Evolutionary conservation across 73 alveolate genomes (phyloP).

Genomic region (Paramecium biaurelia): DNA sequence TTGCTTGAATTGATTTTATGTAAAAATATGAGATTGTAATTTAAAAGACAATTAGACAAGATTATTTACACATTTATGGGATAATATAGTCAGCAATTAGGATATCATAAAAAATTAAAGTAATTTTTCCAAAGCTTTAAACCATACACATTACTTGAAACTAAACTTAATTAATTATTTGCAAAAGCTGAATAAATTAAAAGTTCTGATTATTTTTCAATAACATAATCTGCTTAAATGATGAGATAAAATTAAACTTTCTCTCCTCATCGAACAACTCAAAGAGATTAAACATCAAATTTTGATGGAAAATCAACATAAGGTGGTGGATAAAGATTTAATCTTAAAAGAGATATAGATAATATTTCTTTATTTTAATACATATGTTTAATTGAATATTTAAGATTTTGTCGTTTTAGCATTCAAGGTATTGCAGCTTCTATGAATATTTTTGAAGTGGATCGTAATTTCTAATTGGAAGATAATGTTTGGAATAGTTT

Average conservation of each 20-base stretch:
- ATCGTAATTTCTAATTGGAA: conserved; percentile 35
- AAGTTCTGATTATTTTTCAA: neutral
- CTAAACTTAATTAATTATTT: neutral
- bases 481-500: conserved; percentile 37
- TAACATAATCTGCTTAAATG: neutral
- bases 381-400: neutral
- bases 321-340: neutral
- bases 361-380: neutral
- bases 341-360: neutral
- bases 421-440: conserved; percentile 19
- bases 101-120: neutral
- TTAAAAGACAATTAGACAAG: neutral
- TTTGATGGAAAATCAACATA: neutral
- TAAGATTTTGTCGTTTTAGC: neutral
- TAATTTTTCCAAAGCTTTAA: neutral
- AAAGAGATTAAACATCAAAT: neutral
- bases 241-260: neutral
- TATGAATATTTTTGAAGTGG: neutral
- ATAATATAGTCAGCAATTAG: neutral
- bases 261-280: neutral
- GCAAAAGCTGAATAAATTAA: neutral
- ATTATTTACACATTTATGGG: conserved; percentile 1
- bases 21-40: neutral
- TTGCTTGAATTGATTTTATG: neutral
- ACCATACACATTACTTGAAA: conserved; percentile 19